Base-by-base conservation (phyloP, 2,329 filamentous ascomycete genomes). In the Cladosporium sp. region DNA sequence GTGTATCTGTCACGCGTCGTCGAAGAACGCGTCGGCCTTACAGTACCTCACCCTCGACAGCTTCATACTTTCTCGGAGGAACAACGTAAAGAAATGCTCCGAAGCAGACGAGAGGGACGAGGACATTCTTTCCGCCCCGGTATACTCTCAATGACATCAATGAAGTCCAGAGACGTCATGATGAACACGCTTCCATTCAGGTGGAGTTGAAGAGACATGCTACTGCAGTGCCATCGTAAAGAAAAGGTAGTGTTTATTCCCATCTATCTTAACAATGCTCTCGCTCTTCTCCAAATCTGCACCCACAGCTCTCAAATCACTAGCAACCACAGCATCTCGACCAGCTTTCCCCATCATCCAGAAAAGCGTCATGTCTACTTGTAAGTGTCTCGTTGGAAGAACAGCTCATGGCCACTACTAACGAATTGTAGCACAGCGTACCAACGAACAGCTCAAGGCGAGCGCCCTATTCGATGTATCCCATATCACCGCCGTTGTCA, bases 391-490 rank as follows among this genome's bases (percentile, higher is more conserved):
- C 41, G 2, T 47, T 47, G n/a, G 18, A 21, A 21, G 3, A 21
- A 0, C n/a, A 1, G 41, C n/a, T 47, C 12, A n/a, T 21, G n/a
- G 41, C 5, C 49, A 52, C 4, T 18, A 12, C 57, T 59, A n/a
- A 59, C 38, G 4, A 7, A 30, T 7, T n/a, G 11, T 28, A 65
- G 63, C 63, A 30, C 63, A 65, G 21, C 63, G 55, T 18, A 52
- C 41, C 60, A 80, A 79, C 61, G 75, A 78, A 52, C 71, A 81
- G 64, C 74, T 82, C 58, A 79, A 79, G 72, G 72, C 75, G 65
- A 76, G 75, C 8, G 77, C 77, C 68, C 77, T 83, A 64, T 83
- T 83, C 69, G 79, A 82, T 69, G 80, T 82, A 44, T 80, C 78
- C 1, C 78, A 81, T 65, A 72, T 82, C 66, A 82, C 79, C 5